These are phyloP conservation scores for Cicer yamashitae DNA, from an alignment of 306 rosid genomes.

Conservation along the genomic window DNA sequence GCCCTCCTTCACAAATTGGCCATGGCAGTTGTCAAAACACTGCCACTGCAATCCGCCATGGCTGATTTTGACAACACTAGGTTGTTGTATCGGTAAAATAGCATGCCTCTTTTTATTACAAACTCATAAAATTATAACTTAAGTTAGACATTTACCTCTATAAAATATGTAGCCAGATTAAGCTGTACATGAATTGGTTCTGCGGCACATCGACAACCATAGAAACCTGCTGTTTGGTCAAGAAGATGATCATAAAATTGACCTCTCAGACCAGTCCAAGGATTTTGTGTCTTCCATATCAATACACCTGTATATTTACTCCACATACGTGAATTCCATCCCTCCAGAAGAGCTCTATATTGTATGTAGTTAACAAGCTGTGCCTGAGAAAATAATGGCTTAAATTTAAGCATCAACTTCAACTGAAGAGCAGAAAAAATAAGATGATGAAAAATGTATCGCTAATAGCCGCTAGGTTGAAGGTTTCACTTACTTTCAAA, in stretches of 20 bases:
- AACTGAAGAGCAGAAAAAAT: slow-evolving; percentile 24
- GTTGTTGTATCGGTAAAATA: slow-evolving; percentile 22
- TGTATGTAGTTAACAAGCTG: slow-evolving; percentile 91
- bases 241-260: slow-evolving; percentile 95
- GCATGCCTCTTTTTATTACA: neutral
- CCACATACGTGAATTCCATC: slow-evolving; percentile 95
- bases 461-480: slow-evolving; percentile 29
- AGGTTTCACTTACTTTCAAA: slow-evolving; percentile 63
- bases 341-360: slow-evolving; percentile 92
- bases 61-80: too few species aligned
- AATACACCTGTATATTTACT: slow-evolving; percentile 89
- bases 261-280: slow-evolving; percentile 98
- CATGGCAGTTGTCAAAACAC: too few species aligned
- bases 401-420: slow-evolving; percentile 39
- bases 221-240: slow-evolving; percentile 95
- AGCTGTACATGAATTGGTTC: slow-evolving; percentile 94
- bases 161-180: slow-evolving; percentile 72
- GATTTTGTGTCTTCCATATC: slow-evolving; percentile 97
- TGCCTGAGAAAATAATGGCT: slow-evolving; percentile 61
- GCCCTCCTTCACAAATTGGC: too few species aligned
- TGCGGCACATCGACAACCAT: slow-evolving; percentile 89
- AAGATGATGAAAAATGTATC: slow-evolving; percentile 17
- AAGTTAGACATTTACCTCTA: slow-evolving; percentile 63
- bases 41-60: too few species aligned
- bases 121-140: slow-evolving; percentile 30